Conservation (phyloP, 768 basidiomycete species). For the Peribolospora baueri region DNA sequence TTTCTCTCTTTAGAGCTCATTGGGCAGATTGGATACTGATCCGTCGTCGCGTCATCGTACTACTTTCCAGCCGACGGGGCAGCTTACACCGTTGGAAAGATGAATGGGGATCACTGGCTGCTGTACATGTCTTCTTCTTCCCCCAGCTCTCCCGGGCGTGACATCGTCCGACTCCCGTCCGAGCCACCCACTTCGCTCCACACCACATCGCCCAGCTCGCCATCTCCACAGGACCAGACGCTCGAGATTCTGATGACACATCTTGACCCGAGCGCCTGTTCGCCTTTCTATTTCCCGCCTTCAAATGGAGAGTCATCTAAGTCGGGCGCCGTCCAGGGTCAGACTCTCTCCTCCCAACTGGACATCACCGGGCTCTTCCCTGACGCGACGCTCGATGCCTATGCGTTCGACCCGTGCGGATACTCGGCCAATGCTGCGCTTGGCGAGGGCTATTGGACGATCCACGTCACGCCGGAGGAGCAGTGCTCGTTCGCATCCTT, state of each 20-base stretch:
- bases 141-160: conserved; percentile 11
- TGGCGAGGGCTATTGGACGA: conserved; percentile 86
- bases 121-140: conserved; percentile 55
- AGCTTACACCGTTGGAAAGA: conserved; percentile 89
- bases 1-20: neutral
- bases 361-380: conserved; percentile 71
- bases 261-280: conserved; percentile 47
- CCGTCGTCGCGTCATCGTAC: neutral
- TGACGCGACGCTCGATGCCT: conserved; percentile 63
- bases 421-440: conserved; percentile 79
- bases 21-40: neutral
- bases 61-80: conserved; percentile 27
- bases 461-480: conserved; percentile 93
- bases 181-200: conserved; percentile 1
- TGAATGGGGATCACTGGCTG: conserved; percentile 97
- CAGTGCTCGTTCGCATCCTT: conserved; percentile 98
- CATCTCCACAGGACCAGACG: conserved; percentile 46
- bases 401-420: conserved; percentile 82
- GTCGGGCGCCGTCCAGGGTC: conserved; percentile 15
- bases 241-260: conserved; percentile 97
- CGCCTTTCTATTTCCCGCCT: conserved; percentile 42
- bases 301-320: conserved; percentile 3
- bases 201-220: conserved; percentile 6
- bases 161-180: conserved; percentile 7
- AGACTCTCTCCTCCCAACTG: conserved; percentile 36